Percentiles rank a stretch among this genome's conserved stretches.
Evolutionary conservation across 345 rosid species (phyloP).

Genomic region (Gossypium longicalyx): DNA sequence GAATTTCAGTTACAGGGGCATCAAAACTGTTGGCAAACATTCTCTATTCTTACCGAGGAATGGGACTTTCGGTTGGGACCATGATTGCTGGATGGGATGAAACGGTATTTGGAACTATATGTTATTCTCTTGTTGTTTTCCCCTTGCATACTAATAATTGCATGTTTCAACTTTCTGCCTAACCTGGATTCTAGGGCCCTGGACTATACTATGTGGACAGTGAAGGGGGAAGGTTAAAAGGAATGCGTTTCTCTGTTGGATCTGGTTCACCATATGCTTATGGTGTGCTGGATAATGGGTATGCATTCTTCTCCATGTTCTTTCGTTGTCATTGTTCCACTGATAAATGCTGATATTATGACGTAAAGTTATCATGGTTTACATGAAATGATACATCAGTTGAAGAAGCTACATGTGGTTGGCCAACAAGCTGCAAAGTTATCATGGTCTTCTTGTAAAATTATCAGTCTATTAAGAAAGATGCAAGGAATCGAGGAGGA

Average conservation of each 20-base stretch:
- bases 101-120: constrained; percentile 46
- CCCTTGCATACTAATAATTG: neutral
- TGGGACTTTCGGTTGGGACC: constrained; percentile 97
- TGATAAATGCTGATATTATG: constrained; percentile 2
- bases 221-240: constrained; percentile 97
- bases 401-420: neutral
- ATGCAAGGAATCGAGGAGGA: neutral
- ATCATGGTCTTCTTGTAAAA: neutral
- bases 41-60: constrained; percentile 92
- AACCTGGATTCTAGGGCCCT: constrained; percentile 64
- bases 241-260: constrained; percentile 94
- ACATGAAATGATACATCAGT: neutral
- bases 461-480: neutral
- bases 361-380: neutral
- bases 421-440: neutral
- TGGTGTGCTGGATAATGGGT: constrained; percentile 96
- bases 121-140: neutral
- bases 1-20: constrained; percentile 97
- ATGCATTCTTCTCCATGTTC: constrained; percentile 14
- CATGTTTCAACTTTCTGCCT: constrained; percentile 2
- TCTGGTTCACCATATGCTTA: constrained; percentile 99
- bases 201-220: constrained; percentile 96
- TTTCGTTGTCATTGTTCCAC: neutral
- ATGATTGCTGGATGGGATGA: constrained; percentile 99
- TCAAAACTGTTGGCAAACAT: constrained; percentile 98